Evolutionary conservation across 257 asterid species (phyloP), one percentile per base, ranked within the genome.

Genomic region (Hygrophila difformis): DNA sequence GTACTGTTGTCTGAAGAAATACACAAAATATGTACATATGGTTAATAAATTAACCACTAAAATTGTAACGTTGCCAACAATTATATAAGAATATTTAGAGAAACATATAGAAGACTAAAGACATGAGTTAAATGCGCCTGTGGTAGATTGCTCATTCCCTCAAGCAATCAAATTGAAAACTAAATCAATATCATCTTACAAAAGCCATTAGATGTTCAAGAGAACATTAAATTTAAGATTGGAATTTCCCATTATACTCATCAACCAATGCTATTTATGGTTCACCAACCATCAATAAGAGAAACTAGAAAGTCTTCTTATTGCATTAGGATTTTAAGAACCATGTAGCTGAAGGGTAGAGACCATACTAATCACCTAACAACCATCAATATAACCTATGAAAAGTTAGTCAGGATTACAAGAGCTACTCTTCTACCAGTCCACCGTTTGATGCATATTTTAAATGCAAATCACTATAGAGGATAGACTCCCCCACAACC

Each of bases 1-100:
- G 67, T 88, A 88, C 60, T 81, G 83, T 57, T 64, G 79, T 84
- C 97, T 88, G 65, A 51, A 57, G 39, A 39, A 29, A 29, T 1
- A 10, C 39, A 31, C 19, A 34, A 18, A 40, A 17, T 8, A 39
- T 1, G 17, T 9, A 16, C 1, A 15, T 4, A 34, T 3, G 13
- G 18, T 12, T 49, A 45, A 45, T 49, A n/a, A 24, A 26, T 52
- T n/a, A n/a, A n/a, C n/a, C 49, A 58, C 49, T 11, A 22, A 43
- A 36, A 18, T 18, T 18, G 28, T n/a, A 38, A 54, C 31, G 20
- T 23, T 34, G 33, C 13, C 5, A 21, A 63, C 45, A 22, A 33
- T 18, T 37, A 18, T 15, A 43, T 37, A 44, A 33, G 42, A 44
- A 52, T 36, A 39, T 38, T 35, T 4, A 26, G 31, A 8, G 8